Conservation (phyloP, 73 alveolate species). For the Effrenium voratum region DNA sequence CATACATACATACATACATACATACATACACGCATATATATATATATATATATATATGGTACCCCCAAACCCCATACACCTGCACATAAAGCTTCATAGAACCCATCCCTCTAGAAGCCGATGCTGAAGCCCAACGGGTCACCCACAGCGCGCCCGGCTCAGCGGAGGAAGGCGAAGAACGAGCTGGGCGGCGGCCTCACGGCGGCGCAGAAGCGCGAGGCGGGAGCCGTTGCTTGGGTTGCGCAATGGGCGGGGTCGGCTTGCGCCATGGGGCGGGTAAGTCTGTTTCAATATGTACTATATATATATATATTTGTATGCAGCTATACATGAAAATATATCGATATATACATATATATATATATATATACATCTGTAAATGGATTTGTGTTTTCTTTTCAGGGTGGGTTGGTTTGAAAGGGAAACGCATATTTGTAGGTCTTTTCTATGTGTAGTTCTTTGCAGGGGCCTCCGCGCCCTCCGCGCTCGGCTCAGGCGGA, state of each 20-base stretch:
- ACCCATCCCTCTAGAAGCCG: no score
- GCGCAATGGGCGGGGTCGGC: neutral
- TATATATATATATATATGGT: no score
- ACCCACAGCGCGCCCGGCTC: no score
- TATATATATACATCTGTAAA: no score
- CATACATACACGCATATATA: no score
- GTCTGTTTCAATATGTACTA: no score
- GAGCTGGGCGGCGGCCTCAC: neutral
- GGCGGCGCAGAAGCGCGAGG: conserved; percentile 36
- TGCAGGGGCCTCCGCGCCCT: neutral
- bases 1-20: no score
- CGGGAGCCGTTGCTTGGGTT: neutral
- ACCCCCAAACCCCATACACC: no score
- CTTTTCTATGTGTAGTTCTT: neutral
- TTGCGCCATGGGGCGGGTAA: no score
- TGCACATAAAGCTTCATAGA: no score
- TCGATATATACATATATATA: neutral
- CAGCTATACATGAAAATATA: neutral
- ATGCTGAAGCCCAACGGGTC: no score
- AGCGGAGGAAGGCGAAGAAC: conserved; percentile 51
- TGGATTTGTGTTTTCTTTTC: neutral
- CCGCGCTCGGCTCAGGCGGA: neutral
- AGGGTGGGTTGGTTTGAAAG: neutral
- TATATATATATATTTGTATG: no score
- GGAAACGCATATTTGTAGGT: neutral